Evolutionary conservation across 176 grass and related monocot genomes (phyloP).

Genomic region (Microstegium vimineum): DNA sequence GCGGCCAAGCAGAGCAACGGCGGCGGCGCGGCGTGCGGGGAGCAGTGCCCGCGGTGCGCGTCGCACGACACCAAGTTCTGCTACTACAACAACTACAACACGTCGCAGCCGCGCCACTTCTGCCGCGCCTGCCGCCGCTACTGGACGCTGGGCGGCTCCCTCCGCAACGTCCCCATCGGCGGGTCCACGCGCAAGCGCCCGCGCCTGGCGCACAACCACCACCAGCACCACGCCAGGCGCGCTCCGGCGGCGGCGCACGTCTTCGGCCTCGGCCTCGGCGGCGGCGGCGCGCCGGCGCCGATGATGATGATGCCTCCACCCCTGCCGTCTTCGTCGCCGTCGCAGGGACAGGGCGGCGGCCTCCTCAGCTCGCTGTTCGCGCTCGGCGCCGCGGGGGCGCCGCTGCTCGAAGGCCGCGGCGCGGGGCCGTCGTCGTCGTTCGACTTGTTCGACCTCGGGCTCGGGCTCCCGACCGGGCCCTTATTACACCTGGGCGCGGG

Average conservation of each 20-base stretch:
- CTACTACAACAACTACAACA: slow-evolving; percentile 99
- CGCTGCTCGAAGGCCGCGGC: slow-evolving; percentile 47
- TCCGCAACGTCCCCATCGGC: slow-evolving; percentile 93
- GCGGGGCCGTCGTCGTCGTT: neutral
- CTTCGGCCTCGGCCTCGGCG: neutral
- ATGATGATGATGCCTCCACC: neutral
- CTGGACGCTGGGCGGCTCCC: slow-evolving; percentile 93
- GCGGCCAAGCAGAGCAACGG: neutral
- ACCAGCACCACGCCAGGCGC: neutral
- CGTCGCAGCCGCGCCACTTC: slow-evolving; percentile 93
- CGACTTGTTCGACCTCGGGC: slow-evolving; percentile 66
- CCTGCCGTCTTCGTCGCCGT: neutral
- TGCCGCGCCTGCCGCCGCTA: slow-evolving; percentile 95
- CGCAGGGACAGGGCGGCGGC: slow-evolving; percentile 20
- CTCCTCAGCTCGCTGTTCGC: slow-evolving; percentile 51
- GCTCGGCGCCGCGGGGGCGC: slow-evolving; percentile 41
- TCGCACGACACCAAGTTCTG: slow-evolving; percentile 97
- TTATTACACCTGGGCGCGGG: neutral
- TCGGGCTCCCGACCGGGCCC: slow-evolving; percentile 24
- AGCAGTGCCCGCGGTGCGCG: slow-evolving; percentile 90
- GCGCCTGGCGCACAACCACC: slow-evolving; percentile 29
- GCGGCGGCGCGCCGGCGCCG: neutral
- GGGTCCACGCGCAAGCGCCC: slow-evolving; percentile 87
- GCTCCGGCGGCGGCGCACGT: neutral
- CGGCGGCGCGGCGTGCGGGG: neutral